Conservation (phyloP, 1,284 basidiomycete species). For the Ceratorhiza oryzae-sativae region DNA sequence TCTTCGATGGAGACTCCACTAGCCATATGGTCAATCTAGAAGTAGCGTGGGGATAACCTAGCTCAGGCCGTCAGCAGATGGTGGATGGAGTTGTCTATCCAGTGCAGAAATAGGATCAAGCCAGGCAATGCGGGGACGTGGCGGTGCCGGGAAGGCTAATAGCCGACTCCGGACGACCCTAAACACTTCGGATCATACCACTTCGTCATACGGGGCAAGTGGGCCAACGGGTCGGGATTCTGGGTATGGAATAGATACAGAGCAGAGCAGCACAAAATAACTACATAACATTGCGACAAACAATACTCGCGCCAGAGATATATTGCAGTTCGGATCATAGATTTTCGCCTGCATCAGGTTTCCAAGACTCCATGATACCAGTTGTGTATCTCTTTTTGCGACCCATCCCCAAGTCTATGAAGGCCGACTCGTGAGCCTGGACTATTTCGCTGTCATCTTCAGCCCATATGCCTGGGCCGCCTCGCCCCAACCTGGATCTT, state of each 20-base stretch:
- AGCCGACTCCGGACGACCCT: neutral
- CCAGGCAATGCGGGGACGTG: neutral
- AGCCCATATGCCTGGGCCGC: constrained; percentile 18
- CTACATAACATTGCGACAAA: neutral
- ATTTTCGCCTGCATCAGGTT: constrained; percentile 24
- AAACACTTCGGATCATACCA: neutral
- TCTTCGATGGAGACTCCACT: constrained; percentile 18
- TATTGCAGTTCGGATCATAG: neutral
- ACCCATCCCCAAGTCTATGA: constrained; percentile 32
- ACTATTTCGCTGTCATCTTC: constrained; percentile 13
- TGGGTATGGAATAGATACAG: constrained; percentile 5
- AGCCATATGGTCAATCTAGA: constrained; percentile 12
- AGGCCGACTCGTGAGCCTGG: constrained; percentile 16
- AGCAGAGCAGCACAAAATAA: constrained; percentile 1
- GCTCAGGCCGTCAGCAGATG: neutral
- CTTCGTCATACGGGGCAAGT: neutral
- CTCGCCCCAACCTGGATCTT: neutral
- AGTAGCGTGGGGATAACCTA: neutral
- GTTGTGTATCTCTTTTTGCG: constrained; percentile 26
- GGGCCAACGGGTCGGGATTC: neutral
- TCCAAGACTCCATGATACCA: constrained; percentile 35
- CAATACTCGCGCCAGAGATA: neutral
- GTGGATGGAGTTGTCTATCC: neutral
- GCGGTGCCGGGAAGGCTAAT: neutral
- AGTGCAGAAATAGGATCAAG: neutral